Conservation (phyloP, 257 asterid species). For the Solanum commersonii region DNA sequence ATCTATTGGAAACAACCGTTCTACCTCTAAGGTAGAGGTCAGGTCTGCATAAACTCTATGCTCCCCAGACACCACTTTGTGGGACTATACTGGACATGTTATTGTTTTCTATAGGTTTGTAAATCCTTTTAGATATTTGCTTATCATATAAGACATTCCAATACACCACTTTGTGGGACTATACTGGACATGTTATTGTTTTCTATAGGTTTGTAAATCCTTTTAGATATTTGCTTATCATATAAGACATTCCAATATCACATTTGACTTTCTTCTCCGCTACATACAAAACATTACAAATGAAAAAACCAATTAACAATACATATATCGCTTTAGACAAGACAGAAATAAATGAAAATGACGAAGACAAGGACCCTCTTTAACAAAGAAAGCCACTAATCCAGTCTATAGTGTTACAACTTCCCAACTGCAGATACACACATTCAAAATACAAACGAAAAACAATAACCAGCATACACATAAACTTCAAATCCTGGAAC, state of each 20-base stretch:
- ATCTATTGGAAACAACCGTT: neutral
- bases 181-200: neutral
- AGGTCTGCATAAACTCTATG: neutral
- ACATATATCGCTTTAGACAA: neutral
- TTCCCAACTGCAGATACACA: neutral
- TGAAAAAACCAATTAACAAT: neutral
- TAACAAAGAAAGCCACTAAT: neutral
- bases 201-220: neutral
- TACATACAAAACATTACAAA: neutral
- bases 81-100: neutral
- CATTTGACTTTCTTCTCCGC: neutral
- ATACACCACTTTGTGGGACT: neutral
- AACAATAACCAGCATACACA: neutral
- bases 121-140: neutral
- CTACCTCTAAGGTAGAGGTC: neutral
- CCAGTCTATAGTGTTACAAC: neutral
- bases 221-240: neutral
- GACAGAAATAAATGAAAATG: neutral
- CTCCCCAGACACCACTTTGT: neutral
- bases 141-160: neutral
- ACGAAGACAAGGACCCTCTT: neutral
- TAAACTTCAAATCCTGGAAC: neutral
- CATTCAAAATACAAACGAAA: neutral
- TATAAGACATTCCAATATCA: neutral
- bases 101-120: neutral